Base-by-base conservation (phyloP, 75 land plant genomes). In the Selaginella tamariscina region DNA sequence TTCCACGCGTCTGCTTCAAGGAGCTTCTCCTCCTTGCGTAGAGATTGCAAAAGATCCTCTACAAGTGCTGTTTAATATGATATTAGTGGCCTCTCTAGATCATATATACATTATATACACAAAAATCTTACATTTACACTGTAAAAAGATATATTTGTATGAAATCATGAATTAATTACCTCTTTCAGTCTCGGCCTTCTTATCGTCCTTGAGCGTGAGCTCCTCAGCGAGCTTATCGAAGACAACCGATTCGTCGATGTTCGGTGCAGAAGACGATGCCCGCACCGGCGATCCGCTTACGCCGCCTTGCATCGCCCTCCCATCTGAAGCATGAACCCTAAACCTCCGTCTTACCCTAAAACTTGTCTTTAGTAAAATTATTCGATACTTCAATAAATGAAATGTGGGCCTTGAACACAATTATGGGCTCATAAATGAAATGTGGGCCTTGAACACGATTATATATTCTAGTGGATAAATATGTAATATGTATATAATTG, bases 1-100 rank as follows among this genome's bases (percentile, higher is more conserved):
- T 57, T 80, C 82, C 82, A 80, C 9, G 82, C 81, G 66, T 80
- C 82, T 9, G 65, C 76, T 32, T 80, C 81, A 44, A 80, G 32
- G 1, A 75, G 64, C 22, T 76, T 67, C 73, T 75, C 79, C 66
- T 79, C 79, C 30, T 73, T 80, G 30, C 81, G 77, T 21, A 80
- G 59, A 26, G 75, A 67, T 32, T 22, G 68, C 22, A 70, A 11
- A 56, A 80, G 62, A 29, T 80, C 82, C 72, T 78, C 81, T 69
- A 78, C 54, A 22, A 77, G 63, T 15, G 82, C 82, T 80, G 78
- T 2, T 1, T n/a, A 49, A 49, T 11, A 49, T 11, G 54, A 20
- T 49, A 49, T n/a, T n/a, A n/a, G n/a, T n/a, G n/a, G n/a, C n/a
- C n/a, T n/a, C n/a, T n/a, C n/a, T n/a, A n/a, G n/a, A n/a, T n/a